Conservation (phyloP, 2,329 filamentous ascomycete species). For the Zymoseptoria passerinii region DNA sequence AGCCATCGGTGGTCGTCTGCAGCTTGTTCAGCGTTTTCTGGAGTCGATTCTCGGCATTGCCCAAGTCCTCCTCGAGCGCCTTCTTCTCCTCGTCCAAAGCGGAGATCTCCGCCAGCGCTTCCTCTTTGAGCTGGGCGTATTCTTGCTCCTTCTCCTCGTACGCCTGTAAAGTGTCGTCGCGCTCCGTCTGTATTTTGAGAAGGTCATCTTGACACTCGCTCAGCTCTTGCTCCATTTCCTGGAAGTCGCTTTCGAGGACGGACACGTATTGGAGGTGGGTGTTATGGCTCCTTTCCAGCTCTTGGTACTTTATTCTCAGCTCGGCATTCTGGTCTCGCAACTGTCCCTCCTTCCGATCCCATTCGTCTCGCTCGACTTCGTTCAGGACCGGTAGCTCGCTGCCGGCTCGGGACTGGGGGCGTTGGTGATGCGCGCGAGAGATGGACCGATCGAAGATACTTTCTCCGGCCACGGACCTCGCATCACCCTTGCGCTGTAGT, state of each 20-base stretch:
- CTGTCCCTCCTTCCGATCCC: constrained; percentile 75
- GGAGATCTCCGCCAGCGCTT: constrained; percentile 53
- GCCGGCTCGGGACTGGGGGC: constrained; percentile 68
- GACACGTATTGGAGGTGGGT: constrained; percentile 74
- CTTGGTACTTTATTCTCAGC: constrained; percentile 81
- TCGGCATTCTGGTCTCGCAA: constrained; percentile 80
- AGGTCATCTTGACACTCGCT: constrained; percentile 73
- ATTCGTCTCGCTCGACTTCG: constrained; percentile 74
- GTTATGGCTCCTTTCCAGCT: constrained; percentile 74
- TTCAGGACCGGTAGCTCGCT: constrained; percentile 60
- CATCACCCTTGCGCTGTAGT: constrained; percentile 64
- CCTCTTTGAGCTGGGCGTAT: constrained; percentile 45
- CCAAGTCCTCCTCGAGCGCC: constrained; percentile 20
- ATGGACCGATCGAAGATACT: constrained; percentile 92
- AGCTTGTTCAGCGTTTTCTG: constrained; percentile 60
- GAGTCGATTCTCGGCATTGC: constrained; percentile 42
- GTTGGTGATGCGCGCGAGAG: constrained; percentile 60
- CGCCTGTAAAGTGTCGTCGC: constrained; percentile 73
- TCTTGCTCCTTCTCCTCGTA: constrained; percentile 56
- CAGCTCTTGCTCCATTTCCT: constrained; percentile 70
- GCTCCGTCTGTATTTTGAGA: constrained; percentile 68
- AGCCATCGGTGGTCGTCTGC: constrained; percentile 72
- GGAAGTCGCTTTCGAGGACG: constrained; percentile 56
- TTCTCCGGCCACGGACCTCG: constrained; percentile 60
- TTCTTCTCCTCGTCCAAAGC: constrained; percentile 39